These are phyloP conservation scores for Puccinia sorghi DNA, from an alignment of 1,284 basidiomycete species.

Conservation along the genomic window DNA sequence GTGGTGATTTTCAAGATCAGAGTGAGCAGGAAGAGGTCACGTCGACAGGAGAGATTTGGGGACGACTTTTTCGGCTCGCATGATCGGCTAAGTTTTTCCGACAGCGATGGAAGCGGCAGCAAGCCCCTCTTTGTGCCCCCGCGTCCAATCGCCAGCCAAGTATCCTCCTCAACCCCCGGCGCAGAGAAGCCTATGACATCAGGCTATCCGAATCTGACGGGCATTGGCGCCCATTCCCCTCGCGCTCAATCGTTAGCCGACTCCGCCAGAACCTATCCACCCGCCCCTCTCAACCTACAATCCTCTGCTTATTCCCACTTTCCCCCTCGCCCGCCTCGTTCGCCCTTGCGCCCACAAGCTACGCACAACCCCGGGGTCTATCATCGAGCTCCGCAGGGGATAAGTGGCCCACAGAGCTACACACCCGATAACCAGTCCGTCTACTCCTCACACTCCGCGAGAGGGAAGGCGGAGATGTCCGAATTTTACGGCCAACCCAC, in stretches of 20 bases:
- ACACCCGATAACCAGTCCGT: conserved; percentile 2
- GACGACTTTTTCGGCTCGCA: conserved; percentile 19
- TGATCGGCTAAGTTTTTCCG: conserved; percentile 13
- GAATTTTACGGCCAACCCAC: neutral
- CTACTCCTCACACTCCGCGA: neutral
- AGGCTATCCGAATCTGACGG: neutral
- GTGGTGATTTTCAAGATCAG: conserved; percentile 37
- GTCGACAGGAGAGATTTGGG: neutral
- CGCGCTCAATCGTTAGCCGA: neutral
- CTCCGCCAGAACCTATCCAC: neutral
- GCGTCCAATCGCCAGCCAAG: conserved; percentile 13
- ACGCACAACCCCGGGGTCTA: neutral
- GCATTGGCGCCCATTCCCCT: conserved; percentile 1
- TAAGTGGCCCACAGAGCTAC: neutral
- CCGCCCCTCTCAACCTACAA: neutral
- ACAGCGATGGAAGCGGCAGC: conserved; percentile 15
- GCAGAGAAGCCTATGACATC: neutral
- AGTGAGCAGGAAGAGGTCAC: conserved; percentile 20
- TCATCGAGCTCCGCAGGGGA: neutral
- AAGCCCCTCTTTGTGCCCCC: conserved; percentile 7
- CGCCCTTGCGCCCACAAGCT: conserved; percentile 13
- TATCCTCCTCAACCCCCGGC: neutral
- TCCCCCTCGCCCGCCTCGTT: conserved; percentile 16
- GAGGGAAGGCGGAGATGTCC: neutral
- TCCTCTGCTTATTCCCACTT: neutral